Evolutionary conservation across 2,329 filamentous ascomycete genomes (phyloP).

Genomic region (Chrysoporthe deuterocubensis): DNA sequence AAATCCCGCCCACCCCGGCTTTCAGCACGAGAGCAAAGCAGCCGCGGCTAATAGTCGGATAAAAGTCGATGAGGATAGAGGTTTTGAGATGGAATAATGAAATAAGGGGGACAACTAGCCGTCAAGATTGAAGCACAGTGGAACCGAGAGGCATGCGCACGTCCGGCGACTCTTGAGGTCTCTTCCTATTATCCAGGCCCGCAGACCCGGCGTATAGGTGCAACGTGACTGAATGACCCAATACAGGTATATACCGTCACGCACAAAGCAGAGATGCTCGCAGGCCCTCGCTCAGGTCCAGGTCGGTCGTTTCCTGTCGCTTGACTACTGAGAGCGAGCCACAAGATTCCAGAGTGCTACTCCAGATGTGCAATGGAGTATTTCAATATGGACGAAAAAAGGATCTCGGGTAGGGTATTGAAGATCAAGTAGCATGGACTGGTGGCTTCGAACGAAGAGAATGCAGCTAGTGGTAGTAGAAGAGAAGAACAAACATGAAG

Average conservation of each 20-base stretch:
- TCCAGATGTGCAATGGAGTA: conserved; percentile 1
- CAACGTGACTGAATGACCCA: no score
- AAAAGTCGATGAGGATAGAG: background rate
- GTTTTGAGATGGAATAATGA: no score
- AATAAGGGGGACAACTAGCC: no score
- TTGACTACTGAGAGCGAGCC: background rate
- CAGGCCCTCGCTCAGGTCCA: background rate
- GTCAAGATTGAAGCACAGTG: background rate
- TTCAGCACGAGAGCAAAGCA: background rate
- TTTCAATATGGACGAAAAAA: background rate
- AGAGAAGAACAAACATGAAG: no score
- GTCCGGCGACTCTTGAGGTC: background rate
- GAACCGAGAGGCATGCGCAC: background rate
- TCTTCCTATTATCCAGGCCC: background rate
- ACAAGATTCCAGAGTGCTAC: background rate
- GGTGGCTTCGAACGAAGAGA: background rate
- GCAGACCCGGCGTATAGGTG: background rate
- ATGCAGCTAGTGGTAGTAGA: background rate
- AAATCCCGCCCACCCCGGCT: conserved; percentile 3
- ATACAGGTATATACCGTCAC: no score
- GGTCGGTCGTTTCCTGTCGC: background rate
- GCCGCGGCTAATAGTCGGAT: background rate
- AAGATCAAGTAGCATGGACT: background rate
- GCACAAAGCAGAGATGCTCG: background rate
- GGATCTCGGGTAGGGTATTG: background rate